phyloP scores from a whole-genome alignment of 257 asterid species.

The Gentiana straminea region DNA sequence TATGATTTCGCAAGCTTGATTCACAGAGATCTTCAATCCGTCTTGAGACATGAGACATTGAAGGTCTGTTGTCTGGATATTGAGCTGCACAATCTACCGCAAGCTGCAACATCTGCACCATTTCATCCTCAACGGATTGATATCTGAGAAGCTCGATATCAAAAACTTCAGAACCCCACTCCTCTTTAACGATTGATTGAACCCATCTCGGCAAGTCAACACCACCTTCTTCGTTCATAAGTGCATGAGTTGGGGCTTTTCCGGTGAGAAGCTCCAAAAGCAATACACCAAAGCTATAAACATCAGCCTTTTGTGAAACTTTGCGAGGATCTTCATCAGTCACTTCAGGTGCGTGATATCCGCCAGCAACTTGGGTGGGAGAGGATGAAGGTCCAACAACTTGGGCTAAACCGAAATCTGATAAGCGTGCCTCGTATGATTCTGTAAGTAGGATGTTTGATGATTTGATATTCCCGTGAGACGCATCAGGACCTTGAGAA shows the following conservation, averaged over 20 bases:
- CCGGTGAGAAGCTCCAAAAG: constrained; percentile 40
- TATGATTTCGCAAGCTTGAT: constrained; percentile 11
- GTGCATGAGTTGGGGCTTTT: constrained; percentile 31
- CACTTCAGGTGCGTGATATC: constrained; percentile 39
- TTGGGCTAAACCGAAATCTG: constrained; percentile 34
- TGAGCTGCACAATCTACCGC: constrained; percentile 32
- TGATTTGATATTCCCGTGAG: constrained; percentile 39
- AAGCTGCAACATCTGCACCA: constrained; percentile 33
- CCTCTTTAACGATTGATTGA: constrained; percentile 27
- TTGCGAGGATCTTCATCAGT: constrained; percentile 17
- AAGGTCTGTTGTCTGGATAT: constrained; percentile 30
- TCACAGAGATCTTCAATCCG: constrained; percentile 23
- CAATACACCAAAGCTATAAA: constrained; percentile 38
- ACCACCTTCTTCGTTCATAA: constrained; percentile 39
- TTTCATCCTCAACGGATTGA: constrained; percentile 27
- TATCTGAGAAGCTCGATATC: constrained; percentile 29
- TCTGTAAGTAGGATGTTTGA: constrained; percentile 34
- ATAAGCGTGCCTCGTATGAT: constrained; percentile 25
- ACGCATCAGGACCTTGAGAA: constrained; percentile 20
- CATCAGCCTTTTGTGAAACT: constrained; percentile 38
- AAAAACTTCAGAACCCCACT: constrained; percentile 35
- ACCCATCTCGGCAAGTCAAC: constrained; percentile 46
- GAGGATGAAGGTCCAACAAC: constrained; percentile 33
- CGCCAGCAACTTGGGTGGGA: constrained; percentile 26
- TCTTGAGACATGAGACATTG: constrained; percentile 19